Evolutionary conservation across 306 rosid species (phyloP), one percentile per base, ranked within the genome.

Genomic region (Prunus mongolica): DNA sequence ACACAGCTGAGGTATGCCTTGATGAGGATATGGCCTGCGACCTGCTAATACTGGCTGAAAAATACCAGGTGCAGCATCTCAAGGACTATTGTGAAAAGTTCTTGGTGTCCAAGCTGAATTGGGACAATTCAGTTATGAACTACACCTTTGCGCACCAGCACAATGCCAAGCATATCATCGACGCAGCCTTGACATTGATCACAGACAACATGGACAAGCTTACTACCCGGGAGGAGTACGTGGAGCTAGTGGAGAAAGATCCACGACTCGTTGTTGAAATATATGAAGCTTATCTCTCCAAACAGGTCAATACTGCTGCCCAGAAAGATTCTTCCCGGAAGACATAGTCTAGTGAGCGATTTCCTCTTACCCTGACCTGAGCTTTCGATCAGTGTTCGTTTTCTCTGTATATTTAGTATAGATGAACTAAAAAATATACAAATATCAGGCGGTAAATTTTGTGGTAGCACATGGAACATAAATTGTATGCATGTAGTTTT

Each of bases 1-100:
- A 92, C 91, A 90, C 91, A 1, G 96, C 92, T 10, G 96, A 94
- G 76, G 91, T 89, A 24, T 27, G 62, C 79, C 92, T 94, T 71
- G 91, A 90, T 47, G 96, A 88, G 69, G 92, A 84, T 62, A 81
- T 89, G 96, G 97, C 97, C 9, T 90, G 74, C 45, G 78, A 85
- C 68, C 87, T 94, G 20, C 74, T 94, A 63, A 85, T 84, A 58
- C 71, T 94, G 72, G 97, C 87, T 52, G 96, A 94, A 27, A 94
- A 90, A 72, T 94, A 94, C 75, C 79, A 90, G 72, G 97, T 92
- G 75, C 85, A 80, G 85, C 95, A 89, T 85, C 93, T 94, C 18
- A 94, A 94, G 87, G 56, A 81, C 22, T 78, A 80, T 2, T 92
- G 98, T 45, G 95, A 95, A 87, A 84, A 76, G 88, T 86, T 71